phyloP scores from a whole-genome alignment of 306 rosid genomes.

The Vicia faba region DNA sequence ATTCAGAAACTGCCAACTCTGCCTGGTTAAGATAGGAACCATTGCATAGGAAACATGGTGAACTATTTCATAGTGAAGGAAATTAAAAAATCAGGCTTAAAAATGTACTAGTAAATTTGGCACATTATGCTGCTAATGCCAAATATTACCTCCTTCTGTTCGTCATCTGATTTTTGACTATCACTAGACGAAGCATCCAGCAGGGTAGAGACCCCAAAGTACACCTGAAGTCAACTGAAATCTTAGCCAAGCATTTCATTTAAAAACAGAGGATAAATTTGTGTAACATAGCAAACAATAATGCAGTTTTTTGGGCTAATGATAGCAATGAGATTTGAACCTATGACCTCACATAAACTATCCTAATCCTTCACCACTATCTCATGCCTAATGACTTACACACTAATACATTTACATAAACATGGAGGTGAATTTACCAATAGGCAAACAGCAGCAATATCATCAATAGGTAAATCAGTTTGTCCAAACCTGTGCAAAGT shows the following conservation, averaged over 20 bases:
- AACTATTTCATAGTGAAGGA: constrained; percentile 31
- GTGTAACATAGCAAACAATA: constrained; percentile 5
- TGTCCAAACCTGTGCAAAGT: constrained; percentile 77
- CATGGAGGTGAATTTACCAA: constrained; percentile 57
- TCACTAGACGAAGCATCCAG: constrained; percentile 82
- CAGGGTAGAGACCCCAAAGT: constrained; percentile 94
- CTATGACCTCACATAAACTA: background rate
- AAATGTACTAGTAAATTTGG: constrained; percentile 6
- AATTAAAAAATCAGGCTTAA: background rate
- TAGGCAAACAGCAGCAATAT: constrained; percentile 86
- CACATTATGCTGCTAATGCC: constrained; percentile 26
- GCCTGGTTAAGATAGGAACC: constrained; percentile 70
- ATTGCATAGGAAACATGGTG: constrained; percentile 23
- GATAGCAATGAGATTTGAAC: constrained; percentile 1
- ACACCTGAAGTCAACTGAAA: constrained; percentile 58
- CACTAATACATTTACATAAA: constrained; percentile 28
- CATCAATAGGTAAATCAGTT: constrained; percentile 91
- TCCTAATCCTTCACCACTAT: background rate
- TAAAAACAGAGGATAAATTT: constrained; percentile 31
- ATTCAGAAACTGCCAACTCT: constrained; percentile 86
- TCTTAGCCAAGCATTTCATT: constrained; percentile 10
- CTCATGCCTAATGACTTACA: constrained; percentile 1
- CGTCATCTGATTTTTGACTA: constrained; percentile 79
- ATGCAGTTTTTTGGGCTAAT: constrained; percentile 12
- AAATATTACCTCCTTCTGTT: constrained; percentile 86